Evolutionary conservation across 78 protist species (phyloP).

Genomic region (Isochrysis galbana): DNA sequence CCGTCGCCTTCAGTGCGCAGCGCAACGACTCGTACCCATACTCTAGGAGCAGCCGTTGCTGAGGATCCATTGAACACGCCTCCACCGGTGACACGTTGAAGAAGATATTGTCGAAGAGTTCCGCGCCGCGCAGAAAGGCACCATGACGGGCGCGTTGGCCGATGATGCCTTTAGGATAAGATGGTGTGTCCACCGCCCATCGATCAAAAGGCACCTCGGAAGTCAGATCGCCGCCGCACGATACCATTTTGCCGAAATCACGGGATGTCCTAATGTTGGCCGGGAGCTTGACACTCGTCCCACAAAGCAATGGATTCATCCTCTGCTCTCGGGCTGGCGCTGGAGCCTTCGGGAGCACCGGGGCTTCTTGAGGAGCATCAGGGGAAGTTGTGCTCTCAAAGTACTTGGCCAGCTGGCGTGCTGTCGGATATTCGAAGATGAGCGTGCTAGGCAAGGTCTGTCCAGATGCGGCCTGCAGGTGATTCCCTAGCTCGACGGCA

Average conservation of each 20-base stretch:
- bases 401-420: background rate
- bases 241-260: background rate
- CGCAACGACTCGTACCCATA: background rate
- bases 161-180: too few relatives aligned
- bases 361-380: too few relatives aligned
- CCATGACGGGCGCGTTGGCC: background rate
- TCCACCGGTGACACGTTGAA: background rate
- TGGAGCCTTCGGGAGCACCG: too few relatives aligned
- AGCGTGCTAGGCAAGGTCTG: background rate
- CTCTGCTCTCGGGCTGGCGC: too few relatives aligned
- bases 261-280: background rate
- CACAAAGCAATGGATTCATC: too few relatives aligned
- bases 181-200: too few relatives aligned
- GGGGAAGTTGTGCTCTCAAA: too few relatives aligned
- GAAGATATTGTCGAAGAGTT: background rate
- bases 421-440: background rate
- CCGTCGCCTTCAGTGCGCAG: background rate
- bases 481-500: background rate
- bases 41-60: conserved; percentile 32
- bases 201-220: background rate
- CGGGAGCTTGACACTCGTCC: background rate
- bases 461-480: background rate
- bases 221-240: background rate
- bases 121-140: background rate
- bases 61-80: conserved; percentile 16